Base-by-base conservation (phyloP, 108 stramenopile species). In the Nitzschia sp. region DNA sequence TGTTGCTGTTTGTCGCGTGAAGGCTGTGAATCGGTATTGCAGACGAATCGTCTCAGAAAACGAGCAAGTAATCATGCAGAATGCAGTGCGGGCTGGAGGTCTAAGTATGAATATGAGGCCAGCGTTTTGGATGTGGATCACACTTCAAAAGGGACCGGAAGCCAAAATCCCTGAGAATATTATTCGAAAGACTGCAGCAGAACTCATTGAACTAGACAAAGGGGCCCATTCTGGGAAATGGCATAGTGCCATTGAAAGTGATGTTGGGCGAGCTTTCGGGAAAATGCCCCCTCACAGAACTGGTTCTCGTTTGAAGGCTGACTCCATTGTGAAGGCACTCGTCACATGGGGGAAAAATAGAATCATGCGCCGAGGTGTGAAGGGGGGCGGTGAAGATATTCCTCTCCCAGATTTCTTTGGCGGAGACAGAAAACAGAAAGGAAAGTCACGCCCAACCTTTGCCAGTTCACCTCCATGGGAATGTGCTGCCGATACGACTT, bases 251-350 rank as follows among this genome's bases (percentile, higher is more conserved):
- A 94, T 94, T 56, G 70, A 88, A 75, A 72, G 93, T 26, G 93
- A 94, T 70, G 90, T 94, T 3, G 67, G 69, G 19, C 72, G 93
- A 34, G 77, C 87, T 7, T 94, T 94, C 65, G 93, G 93, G 14
- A 94, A 89, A 55, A 83, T 94, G 81, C 93, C 93, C 22, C 93
- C 93, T 12, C 93, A 94, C 57, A 94, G 91, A 64, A 86, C 85
- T 15, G 87, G 87, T 10, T 83, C 86, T 25, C 77, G 75, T 8
- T 76, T 85, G 17, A 62, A 83, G 52, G 76, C 82, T 38, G 89
- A 94, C 65, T 91, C 90, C 6, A 94, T 94, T 55, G 90, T 94
- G 10, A 70, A 86, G 10, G 93, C 93, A 14, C 80, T 94, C 20
- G 88, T 91, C n/a, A 80, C 87, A 8, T 94, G 84, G 73, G 92